Conservation (phyloP, 1,284 basidiomycete genomes). For the Cryptococcus hybrid region DNA sequence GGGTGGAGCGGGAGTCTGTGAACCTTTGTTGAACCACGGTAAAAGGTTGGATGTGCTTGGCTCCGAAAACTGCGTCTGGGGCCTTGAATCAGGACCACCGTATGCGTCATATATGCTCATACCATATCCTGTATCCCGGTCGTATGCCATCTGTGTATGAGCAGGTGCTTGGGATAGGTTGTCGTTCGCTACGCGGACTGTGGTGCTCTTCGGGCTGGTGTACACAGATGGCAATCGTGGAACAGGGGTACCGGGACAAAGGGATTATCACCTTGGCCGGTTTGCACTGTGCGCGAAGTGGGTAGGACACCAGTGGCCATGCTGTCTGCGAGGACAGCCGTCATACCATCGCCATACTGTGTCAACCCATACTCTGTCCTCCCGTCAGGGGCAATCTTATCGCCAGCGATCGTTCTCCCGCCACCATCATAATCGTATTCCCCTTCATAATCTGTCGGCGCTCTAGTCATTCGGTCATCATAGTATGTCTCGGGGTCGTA, state of each 20-base stretch:
- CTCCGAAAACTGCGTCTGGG: conserved; percentile 11
- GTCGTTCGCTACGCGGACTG: neutral
- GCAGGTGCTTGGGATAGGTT: neutral
- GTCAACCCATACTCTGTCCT: conserved; percentile 7
- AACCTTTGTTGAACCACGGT: conserved; percentile 15
- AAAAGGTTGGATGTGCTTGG: conserved; percentile 14
- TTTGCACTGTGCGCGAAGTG: neutral
- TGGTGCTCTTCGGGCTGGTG: neutral
- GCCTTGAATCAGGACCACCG: conserved; percentile 3
- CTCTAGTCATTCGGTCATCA: conserved; percentile 3
- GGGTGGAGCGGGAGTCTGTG: neutral
- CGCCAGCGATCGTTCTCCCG: neutral
- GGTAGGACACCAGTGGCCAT: neutral
- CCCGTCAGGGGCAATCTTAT: neutral
- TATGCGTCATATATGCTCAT: conserved; percentile 9
- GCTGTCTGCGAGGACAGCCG: conserved; percentile 10
- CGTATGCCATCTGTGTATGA: conserved; percentile 2
- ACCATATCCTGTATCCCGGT: conserved; percentile 5
- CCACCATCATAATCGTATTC: neutral
- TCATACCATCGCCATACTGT: conserved; percentile 12
- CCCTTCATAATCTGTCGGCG: neutral
- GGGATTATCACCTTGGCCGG: conserved; percentile 3
- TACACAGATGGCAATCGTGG: conserved; percentile 3
- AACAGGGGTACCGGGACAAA: conserved; percentile 14
- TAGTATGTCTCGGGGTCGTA: conserved; percentile 1